Base-by-base conservation (phyloP, 164 flowering plant genomes). In the Nymphaea thermarum region DNA sequence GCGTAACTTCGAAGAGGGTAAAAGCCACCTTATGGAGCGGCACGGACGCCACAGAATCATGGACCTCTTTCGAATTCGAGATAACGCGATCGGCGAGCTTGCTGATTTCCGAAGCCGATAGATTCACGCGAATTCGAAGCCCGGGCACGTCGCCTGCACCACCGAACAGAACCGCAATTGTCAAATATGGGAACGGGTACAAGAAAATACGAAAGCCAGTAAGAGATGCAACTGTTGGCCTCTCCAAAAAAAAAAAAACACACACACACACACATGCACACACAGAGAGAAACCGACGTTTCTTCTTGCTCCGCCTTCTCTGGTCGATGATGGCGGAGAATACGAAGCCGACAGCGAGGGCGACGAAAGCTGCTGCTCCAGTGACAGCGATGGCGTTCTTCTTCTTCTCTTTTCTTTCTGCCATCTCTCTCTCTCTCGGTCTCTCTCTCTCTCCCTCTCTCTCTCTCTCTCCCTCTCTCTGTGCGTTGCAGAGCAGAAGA, bases 31-130 rank as follows among this genome's bases (percentile, higher is more conserved):
- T 88, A 66, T 90, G 87, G 15, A 87, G 85, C 1, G 96, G 91
- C 71, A 95, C 80, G 0, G 97, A 84, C 74, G 94, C 97, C 55
- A 90, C 87, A 6, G 84, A 81, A 75, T 92, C 91, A 68, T 91
- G 88, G 73, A 91, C 96, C 66, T 72, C 73, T 69, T 87, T 91
- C 10, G 98, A 90, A 76, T 81, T 83, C n/a, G 85, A 80, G 68
- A 95, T 77, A 43, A 94, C 74, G 11, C 68, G 77, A 69, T 90
- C 90, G 6, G 96, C 87, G 53, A 94, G 69, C 71, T 78, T 88
- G 44, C 82, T 78, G 78, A 94, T 88, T 72, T 88, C 98, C 15
- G 84, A 68, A 2, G 89, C 86, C 62, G 96, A 87, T 4, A 94
- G 76, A 69, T 86, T 83, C 36, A 87, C 76, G 4, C 74, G 82